Base-by-base conservation (phyloP, 2,329 filamentous ascomycete genomes). In the Apiospora marii region DNA sequence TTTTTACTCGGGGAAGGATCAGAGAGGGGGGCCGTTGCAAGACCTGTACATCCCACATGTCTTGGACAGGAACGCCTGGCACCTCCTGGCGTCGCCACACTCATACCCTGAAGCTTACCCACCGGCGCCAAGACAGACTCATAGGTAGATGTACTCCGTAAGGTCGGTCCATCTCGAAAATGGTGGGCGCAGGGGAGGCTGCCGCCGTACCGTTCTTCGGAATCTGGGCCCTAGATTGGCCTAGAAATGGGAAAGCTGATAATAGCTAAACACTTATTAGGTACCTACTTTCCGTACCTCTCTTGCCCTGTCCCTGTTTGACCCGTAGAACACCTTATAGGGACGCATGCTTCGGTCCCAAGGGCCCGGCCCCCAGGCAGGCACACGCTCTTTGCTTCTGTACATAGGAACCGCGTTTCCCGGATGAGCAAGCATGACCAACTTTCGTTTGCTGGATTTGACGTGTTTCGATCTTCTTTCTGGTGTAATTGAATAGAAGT, bases 401-500 rank as follows among this genome's bases (percentile, higher is more conserved):
- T 30, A 64, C 58, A 64, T 64, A 64, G 34, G 30, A 64, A 64
- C 58, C 58, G 22, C n/a, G 6, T 64, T 41, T 24, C 58, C 58
- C 58, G 16, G 58, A 14, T 4, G 1, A 12, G 13, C 41, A 64
- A 64, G 41, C 58, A 64, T 64, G 22, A 13, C 34, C n/a, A 41
- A 24, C 34, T 64, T 64, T 41, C 19, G 34, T 5, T 34, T 22
- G 19, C 19, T 64, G 34, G n/a, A 64, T 22, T 41, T 61, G 34
- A 41, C 58, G 41, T 64, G 58, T 41, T 64, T 64, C 58, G 3
- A 64, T 34, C 58, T 41, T 64, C 10, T 22, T 10, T 10, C 37
- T n/a, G 34, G 58, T 41, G 58, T 64, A 64, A 41, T 64, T 64
- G 58, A 41, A 34, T n/a, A 37, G 58, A 64, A 34, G 58, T 64